These are phyloP conservation scores for Xylaria sp. DNA, from an alignment of 2,329 filamentous ascomycete species.

Conservation along the genomic window DNA sequence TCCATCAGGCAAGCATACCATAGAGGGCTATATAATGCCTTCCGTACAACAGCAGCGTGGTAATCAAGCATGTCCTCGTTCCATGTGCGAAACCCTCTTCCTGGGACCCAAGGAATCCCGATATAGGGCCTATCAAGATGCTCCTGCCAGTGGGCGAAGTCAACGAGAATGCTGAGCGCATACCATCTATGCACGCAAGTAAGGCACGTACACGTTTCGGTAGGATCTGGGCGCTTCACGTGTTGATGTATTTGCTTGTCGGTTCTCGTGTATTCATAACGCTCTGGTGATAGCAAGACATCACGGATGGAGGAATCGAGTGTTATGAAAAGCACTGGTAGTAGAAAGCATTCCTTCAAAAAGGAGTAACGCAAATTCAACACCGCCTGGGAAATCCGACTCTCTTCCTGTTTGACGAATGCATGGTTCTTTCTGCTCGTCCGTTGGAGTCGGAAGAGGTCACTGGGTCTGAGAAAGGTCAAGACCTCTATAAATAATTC, in stretches of 20 bases:
- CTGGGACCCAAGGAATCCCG: slow-evolving; percentile 57
- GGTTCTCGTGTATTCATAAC: slow-evolving; percentile 51
- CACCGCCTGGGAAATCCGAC: slow-evolving; percentile 50
- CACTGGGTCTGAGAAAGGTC: slow-evolving; percentile 53
- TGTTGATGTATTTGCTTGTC: slow-evolving; percentile 60
- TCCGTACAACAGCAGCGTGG: slow-evolving; percentile 52
- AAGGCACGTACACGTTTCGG: slow-evolving; percentile 60
- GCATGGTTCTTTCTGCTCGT: slow-evolving; percentile 48
- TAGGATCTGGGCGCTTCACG: slow-evolving; percentile 52
- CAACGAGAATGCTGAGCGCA: slow-evolving; percentile 57
- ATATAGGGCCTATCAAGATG: slow-evolving; percentile 58
- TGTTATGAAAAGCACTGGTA: slow-evolving; percentile 52
- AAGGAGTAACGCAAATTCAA: slow-evolving; percentile 54
- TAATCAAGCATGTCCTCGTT: slow-evolving; percentile 51
- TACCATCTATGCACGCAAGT: slow-evolving; percentile 64
- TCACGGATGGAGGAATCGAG: slow-evolving; percentile 33
- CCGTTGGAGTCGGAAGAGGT: slow-evolving; percentile 53
- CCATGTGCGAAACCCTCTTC: slow-evolving; percentile 55
- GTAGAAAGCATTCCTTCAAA: slow-evolving; percentile 56
- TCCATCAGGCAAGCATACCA: slow-evolving; percentile 57
- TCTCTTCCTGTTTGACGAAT: slow-evolving; percentile 53
- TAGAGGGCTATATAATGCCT: slow-evolving; percentile 53
- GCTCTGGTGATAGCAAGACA: slow-evolving; percentile 43
- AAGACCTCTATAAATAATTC: slow-evolving; percentile 59
- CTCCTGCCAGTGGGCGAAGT: slow-evolving; percentile 62